Evolutionary conservation across 257 asterid genomes (phyloP).

Genomic region (Penstemon newberryi): DNA sequence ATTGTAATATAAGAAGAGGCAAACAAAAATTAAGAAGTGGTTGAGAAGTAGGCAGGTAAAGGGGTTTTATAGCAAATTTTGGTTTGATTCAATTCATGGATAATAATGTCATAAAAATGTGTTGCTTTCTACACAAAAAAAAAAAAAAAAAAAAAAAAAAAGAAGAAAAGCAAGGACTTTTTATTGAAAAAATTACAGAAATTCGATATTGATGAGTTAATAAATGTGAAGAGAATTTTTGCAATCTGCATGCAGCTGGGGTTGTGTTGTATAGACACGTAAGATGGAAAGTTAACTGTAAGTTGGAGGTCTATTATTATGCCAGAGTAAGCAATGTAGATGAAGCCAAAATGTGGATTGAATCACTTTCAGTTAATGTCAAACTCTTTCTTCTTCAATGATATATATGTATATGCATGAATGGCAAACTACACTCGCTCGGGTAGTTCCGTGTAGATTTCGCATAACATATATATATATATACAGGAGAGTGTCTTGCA

Average conservation of each 20-base stretch:
- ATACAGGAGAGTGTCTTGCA: no score
- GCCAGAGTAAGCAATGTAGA: neutral
- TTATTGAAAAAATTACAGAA: conserved; percentile 6
- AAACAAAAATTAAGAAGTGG: conserved; percentile 25
- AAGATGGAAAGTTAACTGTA: conserved; percentile 13
- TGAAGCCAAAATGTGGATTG: conserved; percentile 33
- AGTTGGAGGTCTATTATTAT: conserved; percentile 16
- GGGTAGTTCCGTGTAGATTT: neutral
- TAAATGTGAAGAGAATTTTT: conserved; percentile 30
- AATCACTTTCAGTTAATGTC: conserved; percentile 14
- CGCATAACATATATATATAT: no score
- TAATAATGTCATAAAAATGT: conserved; percentile 25
- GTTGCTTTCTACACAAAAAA: conserved; percentile 28
- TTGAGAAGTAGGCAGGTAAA: conserved; percentile 42
- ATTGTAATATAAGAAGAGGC: neutral
- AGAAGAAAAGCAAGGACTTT: conserved; percentile 2
- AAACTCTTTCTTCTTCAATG: neutral
- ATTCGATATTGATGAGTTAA: conserved; percentile 11
- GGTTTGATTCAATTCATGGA: conserved; percentile 16
- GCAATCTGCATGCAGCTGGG: conserved; percentile 40
- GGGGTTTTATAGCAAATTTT: conserved; percentile 32
- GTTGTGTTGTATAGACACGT: conserved; percentile 36
- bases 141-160: neutral
- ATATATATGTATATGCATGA: neutral
- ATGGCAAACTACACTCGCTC: neutral